Conservation (phyloP, 768 basidiomycete species). For the Boletales sp. region DNA sequence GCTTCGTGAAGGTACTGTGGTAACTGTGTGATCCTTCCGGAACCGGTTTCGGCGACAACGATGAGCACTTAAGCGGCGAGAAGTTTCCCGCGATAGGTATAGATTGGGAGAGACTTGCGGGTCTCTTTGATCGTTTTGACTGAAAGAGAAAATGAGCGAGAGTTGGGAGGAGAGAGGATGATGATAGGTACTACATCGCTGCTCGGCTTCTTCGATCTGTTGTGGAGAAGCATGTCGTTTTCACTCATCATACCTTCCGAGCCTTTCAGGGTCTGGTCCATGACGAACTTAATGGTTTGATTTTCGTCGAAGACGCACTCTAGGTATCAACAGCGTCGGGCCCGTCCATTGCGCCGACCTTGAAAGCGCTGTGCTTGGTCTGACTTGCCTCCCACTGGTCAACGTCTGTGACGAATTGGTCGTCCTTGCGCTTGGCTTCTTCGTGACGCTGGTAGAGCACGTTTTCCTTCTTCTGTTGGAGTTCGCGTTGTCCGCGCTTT, state of each 20-base stretch:
- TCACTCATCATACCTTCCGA: slow-evolving; percentile 67
- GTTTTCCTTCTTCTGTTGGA: slow-evolving; percentile 88
- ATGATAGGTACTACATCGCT: slow-evolving; percentile 63
- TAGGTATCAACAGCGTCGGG: slow-evolving; percentile 77
- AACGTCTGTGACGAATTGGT: slow-evolving; percentile 93
- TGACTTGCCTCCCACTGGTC: slow-evolving; percentile 98
- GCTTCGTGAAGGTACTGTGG: slow-evolving; percentile 99
- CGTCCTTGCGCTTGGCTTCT: slow-evolving; percentile 87
- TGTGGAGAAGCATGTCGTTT: slow-evolving; percentile 77
- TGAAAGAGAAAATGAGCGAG: slow-evolving; percentile 25
- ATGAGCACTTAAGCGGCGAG: slow-evolving; percentile 94
- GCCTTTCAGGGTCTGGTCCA: slow-evolving; percentile 73
- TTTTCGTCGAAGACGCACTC: slow-evolving; percentile 99
- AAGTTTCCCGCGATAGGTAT: slow-evolving; percentile 80
- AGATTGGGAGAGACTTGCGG: slow-evolving; percentile 91
- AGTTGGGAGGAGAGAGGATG: neutral
- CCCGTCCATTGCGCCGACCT: slow-evolving; percentile 90
- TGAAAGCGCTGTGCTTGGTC: slow-evolving; percentile 84
- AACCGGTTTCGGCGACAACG: slow-evolving; percentile 97
- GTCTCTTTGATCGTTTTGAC: slow-evolving; percentile 91
- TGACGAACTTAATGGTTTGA: slow-evolving; percentile 93
- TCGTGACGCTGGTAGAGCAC: slow-evolving; percentile 93
- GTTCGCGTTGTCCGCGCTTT: slow-evolving; percentile 73
- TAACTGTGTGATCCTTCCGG: slow-evolving; percentile 97
- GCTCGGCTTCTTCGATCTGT: slow-evolving; percentile 90